Evolutionary conservation across 2,329 filamentous ascomycete genomes (phyloP).

Genomic region (Cadophora gregata): DNA sequence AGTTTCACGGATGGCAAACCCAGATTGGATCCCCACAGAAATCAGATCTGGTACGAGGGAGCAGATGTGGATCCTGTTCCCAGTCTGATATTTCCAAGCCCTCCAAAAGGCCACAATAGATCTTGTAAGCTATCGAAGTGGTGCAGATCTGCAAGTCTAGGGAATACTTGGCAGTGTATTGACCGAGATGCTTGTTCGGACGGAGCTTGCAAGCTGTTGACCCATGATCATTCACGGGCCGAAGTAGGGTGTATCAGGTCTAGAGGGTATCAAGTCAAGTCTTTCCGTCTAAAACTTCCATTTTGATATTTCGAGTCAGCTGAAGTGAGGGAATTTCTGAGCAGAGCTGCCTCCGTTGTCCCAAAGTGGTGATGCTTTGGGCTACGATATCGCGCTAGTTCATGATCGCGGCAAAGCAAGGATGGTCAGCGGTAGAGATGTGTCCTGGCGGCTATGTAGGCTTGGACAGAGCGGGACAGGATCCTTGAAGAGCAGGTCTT

Average conservation of each 20-base stretch:
- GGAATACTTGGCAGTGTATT: slow-evolving; percentile 7
- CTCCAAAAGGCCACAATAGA: neutral
- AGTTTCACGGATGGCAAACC: slow-evolving; percentile 6
- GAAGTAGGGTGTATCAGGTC: slow-evolving; percentile 2
- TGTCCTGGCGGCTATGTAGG: slow-evolving; percentile 2
- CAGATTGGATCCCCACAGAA: slow-evolving; percentile 12
- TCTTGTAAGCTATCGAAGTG: slow-evolving; percentile 12
- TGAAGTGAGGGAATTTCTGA: neutral
- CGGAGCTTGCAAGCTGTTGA: neutral
- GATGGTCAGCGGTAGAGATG: neutral
- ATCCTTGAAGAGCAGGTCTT: slow-evolving; percentile 8
- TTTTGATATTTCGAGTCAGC: neutral
- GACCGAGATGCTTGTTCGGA: neutral
- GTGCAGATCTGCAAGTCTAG: slow-evolving; percentile 13
- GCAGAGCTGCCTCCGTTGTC: neutral
- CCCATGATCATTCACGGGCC: neutral
- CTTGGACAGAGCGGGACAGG: neutral
- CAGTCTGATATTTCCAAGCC: neutral
- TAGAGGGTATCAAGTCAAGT: neutral
- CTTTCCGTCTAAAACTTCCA: slow-evolving; percentile 8
- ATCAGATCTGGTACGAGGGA: slow-evolving; percentile 6
- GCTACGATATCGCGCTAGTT: neutral
- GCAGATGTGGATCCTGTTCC: slow-evolving; percentile 2
- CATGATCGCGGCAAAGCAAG: slow-evolving; percentile 12
- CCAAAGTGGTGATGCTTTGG: neutral